phyloP scores from a whole-genome alignment of 768 basidiomycete species.

The Serendipita sp. region DNA sequence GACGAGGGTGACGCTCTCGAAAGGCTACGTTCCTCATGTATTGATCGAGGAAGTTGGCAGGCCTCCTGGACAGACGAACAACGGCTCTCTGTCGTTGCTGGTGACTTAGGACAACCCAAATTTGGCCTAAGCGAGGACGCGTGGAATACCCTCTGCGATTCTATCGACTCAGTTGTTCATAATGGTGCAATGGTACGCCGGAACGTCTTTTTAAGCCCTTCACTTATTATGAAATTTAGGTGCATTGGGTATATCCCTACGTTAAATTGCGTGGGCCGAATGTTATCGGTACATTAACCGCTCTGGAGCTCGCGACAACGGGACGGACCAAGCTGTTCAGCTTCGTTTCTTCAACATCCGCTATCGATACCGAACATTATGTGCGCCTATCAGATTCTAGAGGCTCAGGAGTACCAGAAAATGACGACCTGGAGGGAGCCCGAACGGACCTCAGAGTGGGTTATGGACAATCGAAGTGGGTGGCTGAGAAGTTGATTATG shows the following conservation, averaged over 20 bases:
- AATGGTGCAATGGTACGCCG: constrained; percentile 88
- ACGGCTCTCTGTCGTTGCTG: constrained; percentile 61
- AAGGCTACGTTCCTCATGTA: constrained; percentile 54
- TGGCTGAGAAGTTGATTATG: constrained; percentile 83
- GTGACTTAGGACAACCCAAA: constrained; percentile 59
- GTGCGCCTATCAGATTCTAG: constrained; percentile 64
- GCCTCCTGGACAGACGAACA: constrained; percentile 58
- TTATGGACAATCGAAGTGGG: constrained; percentile 98
- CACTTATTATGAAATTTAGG: constrained; percentile 28
- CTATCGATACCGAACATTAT: constrained; percentile 81
- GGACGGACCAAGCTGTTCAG: constrained; percentile 63
- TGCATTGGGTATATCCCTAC: constrained; percentile 99
- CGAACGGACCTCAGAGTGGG: constrained; percentile 62
- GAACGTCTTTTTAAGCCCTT: background rate
- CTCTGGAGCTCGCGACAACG: constrained; percentile 59
- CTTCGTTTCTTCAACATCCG: constrained; percentile 93
- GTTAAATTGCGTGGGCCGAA: constrained; percentile 82
- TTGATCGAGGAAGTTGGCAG: constrained; percentile 76
- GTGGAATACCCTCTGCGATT: constrained; percentile 52
- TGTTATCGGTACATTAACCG: constrained; percentile 79
- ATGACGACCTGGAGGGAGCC: constrained; percentile 79
- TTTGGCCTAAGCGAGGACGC: constrained; percentile 52
- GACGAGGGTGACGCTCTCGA: constrained; percentile 41
- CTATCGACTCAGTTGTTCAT: constrained; percentile 75
- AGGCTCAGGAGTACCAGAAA: constrained; percentile 56